Evolutionary conservation across 108 stramenopile species (phyloP).

Genomic region (Skeletonema menzelii): DNA sequence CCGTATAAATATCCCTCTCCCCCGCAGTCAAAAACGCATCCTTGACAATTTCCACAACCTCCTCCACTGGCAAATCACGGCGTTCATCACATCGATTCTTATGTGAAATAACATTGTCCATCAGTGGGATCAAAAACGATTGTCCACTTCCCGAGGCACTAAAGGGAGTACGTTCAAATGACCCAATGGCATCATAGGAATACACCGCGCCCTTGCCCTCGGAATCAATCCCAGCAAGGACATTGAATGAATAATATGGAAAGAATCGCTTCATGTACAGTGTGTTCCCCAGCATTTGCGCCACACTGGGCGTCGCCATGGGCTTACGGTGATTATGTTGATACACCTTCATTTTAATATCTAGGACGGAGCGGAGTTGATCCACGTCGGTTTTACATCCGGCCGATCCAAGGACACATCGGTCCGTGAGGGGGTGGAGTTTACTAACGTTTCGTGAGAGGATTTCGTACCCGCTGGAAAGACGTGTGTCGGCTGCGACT

Average conservation of each 20-base stretch:
- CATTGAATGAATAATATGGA: slow-evolving; percentile 99
- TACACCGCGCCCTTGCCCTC: slow-evolving; percentile 96
- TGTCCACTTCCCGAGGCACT: slow-evolving; percentile 91
- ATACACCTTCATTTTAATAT: slow-evolving; percentile 91
- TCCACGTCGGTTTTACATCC: slow-evolving; percentile 98
- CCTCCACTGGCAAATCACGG: slow-evolving; percentile 76
- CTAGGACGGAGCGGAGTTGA: slow-evolving; percentile 88
- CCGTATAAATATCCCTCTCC: slow-evolving; percentile 98
- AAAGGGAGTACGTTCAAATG: slow-evolving; percentile 89
- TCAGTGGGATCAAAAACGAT: slow-evolving; percentile 85
- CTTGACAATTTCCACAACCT: slow-evolving; percentile 96
- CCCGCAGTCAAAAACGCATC: slow-evolving; percentile 95
- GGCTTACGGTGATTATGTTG: slow-evolving; percentile 92
- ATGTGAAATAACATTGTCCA: slow-evolving; percentile 96
- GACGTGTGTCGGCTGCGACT: slow-evolving; percentile 94
- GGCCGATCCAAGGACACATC: slow-evolving; percentile 90
- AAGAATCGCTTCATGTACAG: slow-evolving; percentile 98
- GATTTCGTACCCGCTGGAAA: slow-evolving; percentile 93
- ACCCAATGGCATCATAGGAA: slow-evolving; percentile 98
- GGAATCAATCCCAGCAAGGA: slow-evolving; percentile 94
- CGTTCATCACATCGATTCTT: slow-evolving; percentile 92
- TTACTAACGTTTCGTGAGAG: slow-evolving; percentile 87
- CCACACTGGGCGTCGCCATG: slow-evolving; percentile 92
- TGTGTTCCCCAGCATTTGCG: slow-evolving; percentile 95
- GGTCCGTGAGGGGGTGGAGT: slow-evolving; percentile 77